Base-by-base conservation (phyloP, 306 rosid genomes). In the Lupinus albus region DNA sequence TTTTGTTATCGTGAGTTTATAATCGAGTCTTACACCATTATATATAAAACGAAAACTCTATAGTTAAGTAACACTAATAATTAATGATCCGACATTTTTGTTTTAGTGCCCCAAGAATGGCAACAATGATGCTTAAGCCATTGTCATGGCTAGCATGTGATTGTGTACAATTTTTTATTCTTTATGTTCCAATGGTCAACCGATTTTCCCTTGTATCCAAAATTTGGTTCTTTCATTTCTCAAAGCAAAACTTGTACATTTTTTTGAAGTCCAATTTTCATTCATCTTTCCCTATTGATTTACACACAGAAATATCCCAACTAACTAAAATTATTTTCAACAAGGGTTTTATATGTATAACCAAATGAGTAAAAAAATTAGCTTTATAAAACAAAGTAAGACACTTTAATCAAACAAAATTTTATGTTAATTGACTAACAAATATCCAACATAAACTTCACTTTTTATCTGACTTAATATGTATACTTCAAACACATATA, bases 181-280 rank as follows among this genome's bases (percentile, higher is more conserved):
- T 44, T 44, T 42, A 1, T 25, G 11, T 47, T 32, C 21, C 12
- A 38, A 47, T 35, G 63, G 74, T 79, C 77, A 79, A 54, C 30
- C 11, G 70, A 58, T n/a, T 46, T 58, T 79, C 64, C 64, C 79
- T 62, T 79, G 70, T 53, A 67, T 60, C 49, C 41, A 36, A 78
- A 57, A 79, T 39, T 62, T 30, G 58, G 35, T 48, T 55, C 82
- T 44, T 78, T 46, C 47, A 12, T 28, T 62, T 64, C 67, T 63
- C 71, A 16, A 49, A 68, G 57, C n/a, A 59, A 70, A 59, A 52
- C 76, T 61, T 76, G 60, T 44, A 1, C 57, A 38, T 60, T 56
- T 33, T 54, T 11, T 62, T 30, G 21, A 58, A 49, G 15, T 33
- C 45, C 16, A 44, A 41, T 33, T 17, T 17, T 41, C 9, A 12